Conservation (phyloP, 139 green algal species). For the Volvox reticuliferus region DNA sequence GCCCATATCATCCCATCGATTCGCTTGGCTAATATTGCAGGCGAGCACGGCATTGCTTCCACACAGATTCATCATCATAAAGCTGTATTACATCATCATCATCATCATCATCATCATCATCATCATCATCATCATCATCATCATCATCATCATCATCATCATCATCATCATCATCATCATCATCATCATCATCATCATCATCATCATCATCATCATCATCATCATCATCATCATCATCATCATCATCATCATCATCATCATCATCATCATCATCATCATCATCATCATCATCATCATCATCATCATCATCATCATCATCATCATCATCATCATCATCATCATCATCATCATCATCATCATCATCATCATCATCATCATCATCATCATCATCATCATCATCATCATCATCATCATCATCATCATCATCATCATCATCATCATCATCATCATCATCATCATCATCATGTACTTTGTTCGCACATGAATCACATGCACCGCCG, state of each 20-base stretch:
- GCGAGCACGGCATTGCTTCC: too few species aligned
- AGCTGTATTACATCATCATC: too few species aligned
- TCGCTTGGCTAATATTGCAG: too few species aligned
- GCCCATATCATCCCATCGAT: too few species aligned
- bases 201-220: slow-evolving; percentile 37
- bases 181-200: slow-evolving; percentile 37
- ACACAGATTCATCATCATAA: too few species aligned
- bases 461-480: too few species aligned
- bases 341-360: slow-evolving; percentile 38
- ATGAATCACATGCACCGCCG: too few species aligned
- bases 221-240: slow-evolving; percentile 38
- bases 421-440: slow-evolving; percentile 34
- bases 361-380: slow-evolving; percentile 37
- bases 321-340: slow-evolving; percentile 37
- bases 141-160: too few species aligned
- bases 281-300: slow-evolving; percentile 38
- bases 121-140: too few species aligned
- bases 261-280: slow-evolving; percentile 37
- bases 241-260: slow-evolving; percentile 37
- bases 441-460: slow-evolving; percentile 14
- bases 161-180: slow-evolving; percentile 38
- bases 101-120: too few species aligned
- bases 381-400: slow-evolving; percentile 37
- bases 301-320: slow-evolving; percentile 37
- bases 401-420: slow-evolving; percentile 38